These are phyloP conservation scores for Populus tremula DNA, from an alignment of 345 rosid genomes.

Conservation along the genomic window DNA sequence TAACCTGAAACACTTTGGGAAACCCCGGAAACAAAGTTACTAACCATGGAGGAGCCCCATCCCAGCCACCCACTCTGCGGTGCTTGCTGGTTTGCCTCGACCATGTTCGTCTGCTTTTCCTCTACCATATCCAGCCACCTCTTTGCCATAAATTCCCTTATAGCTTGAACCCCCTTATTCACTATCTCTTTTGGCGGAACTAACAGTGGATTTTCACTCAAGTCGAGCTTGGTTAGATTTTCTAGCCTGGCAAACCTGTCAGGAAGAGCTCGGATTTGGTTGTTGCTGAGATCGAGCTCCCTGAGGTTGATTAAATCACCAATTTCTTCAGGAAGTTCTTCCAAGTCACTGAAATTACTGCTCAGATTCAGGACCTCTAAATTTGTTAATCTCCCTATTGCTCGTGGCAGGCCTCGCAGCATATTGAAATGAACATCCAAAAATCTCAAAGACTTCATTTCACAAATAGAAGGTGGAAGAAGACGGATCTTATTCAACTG, in stretches of 20 bases:
- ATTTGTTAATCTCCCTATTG: conserved; percentile 24
- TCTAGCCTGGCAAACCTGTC: conserved; percentile 23
- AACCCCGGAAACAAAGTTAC: conserved; percentile 17
- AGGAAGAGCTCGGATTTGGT: conserved; percentile 27
- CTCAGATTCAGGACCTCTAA: conserved; percentile 21
- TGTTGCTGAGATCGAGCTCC: conserved; percentile 28
- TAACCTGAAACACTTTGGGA: conserved; percentile 19
- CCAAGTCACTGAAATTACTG: conserved; percentile 26
- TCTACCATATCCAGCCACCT: conserved; percentile 20
- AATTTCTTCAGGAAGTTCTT: conserved; percentile 25
- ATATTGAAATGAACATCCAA: conserved; percentile 28
- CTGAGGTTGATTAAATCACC: conserved; percentile 17
- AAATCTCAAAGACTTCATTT: conserved; percentile 27
- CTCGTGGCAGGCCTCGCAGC: conserved; percentile 24
- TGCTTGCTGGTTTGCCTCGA: conserved; percentile 13
- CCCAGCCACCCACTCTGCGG: conserved; percentile 18
- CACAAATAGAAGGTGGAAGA: conserved; percentile 22
- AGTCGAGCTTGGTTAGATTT: conserved; percentile 12
- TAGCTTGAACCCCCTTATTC: conserved; percentile 15
- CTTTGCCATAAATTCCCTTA: conserved; percentile 23
- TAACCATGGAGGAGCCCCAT: conserved; percentile 25
- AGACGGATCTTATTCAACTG: conserved; percentile 25
- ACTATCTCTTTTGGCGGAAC: conserved; percentile 23
- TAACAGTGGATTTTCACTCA: conserved; percentile 24
- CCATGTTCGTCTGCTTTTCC: conserved; percentile 10